phyloP scores from a whole-genome alignment of 148 eudicot species.

The Limonium bicolor region DNA sequence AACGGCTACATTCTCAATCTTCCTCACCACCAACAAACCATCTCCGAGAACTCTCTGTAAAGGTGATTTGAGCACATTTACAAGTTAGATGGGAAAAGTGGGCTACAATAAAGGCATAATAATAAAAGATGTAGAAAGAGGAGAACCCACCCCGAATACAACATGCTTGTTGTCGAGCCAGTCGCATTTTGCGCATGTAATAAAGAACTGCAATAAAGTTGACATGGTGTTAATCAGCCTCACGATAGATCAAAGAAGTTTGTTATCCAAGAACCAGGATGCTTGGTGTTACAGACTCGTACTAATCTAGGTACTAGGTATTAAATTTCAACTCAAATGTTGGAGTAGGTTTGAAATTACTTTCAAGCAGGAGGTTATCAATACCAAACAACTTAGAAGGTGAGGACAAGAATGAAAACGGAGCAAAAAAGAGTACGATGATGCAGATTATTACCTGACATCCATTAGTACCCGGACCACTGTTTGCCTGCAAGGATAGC shows the following conservation, averaged over 20 bases:
- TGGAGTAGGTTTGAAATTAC: too few species aligned
- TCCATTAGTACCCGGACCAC: constrained; percentile 74
- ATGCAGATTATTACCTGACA: constrained; percentile 40
- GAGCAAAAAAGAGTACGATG: neutral
- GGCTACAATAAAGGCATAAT: neutral
- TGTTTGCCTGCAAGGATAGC: constrained; percentile 55
- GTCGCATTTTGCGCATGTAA: constrained; percentile 87
- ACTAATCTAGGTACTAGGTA: too few species aligned
- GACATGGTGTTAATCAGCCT: too few species aligned
- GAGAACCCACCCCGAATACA: constrained; percentile 78
- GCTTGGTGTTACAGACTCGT: too few species aligned
- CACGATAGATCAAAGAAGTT: too few species aligned
- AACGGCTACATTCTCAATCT: constrained; percentile 83
- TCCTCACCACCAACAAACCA: constrained; percentile 79
- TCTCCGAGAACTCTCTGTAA: constrained; percentile 88
- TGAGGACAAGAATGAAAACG: neutral
- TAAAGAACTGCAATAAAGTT: constrained; percentile 51
- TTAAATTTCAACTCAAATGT: too few species aligned
- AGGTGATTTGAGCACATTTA: neutral
- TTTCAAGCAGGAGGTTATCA: too few species aligned
- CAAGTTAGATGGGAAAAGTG: neutral
- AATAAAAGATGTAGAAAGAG: neutral
- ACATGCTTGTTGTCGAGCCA: constrained; percentile 98
- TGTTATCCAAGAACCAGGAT: too few species aligned
- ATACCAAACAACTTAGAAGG: too few species aligned